phyloP scores from a whole-genome alignment of 2,329 filamentous ascomycete genomes.

The Orbilia brochopaga region DNA sequence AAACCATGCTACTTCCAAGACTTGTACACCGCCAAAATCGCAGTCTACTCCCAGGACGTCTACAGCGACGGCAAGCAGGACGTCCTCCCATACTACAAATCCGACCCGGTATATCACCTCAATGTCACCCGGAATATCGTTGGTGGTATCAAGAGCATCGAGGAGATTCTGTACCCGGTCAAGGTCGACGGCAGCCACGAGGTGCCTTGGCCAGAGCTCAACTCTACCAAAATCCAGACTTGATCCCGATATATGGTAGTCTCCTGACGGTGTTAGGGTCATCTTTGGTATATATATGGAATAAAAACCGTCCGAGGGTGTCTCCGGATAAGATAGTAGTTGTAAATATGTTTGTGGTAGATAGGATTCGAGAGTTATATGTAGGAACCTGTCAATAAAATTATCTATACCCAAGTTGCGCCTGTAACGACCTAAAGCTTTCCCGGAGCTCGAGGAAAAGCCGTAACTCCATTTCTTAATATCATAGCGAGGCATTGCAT shows the following conservation, averaged over 20 bases:
- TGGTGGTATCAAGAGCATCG: conserved; percentile 57
- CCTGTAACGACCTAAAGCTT: too few relatives aligned
- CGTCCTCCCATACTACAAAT: conserved; percentile 30
- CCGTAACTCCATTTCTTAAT: too few relatives aligned
- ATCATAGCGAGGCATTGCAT: too few relatives aligned
- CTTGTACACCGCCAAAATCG: conserved; percentile 37
- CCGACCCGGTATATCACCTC: conserved; percentile 52
- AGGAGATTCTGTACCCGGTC: conserved; percentile 40
- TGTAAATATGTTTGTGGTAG: too few relatives aligned
- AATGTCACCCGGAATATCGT: conserved; percentile 66
- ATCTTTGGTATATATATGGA: too few relatives aligned
- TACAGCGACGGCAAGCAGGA: conserved; percentile 31
- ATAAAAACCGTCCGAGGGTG: too few relatives aligned
- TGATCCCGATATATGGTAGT: conserved; percentile 23
- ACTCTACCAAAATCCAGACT: conserved; percentile 24
- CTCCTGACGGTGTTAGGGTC: too few relatives aligned
- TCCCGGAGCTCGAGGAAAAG: too few relatives aligned
- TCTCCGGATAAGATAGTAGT: too few relatives aligned
- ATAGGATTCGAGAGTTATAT: too few relatives aligned
- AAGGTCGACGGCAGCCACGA: conserved; percentile 44
- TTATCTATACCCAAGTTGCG: too few relatives aligned
- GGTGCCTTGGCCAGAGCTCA: conserved; percentile 41
- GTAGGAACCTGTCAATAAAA: too few relatives aligned
- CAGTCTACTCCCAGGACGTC: conserved; percentile 40
- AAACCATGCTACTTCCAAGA: conserved; percentile 45